Conservation (phyloP, 768 basidiomycete genomes). For the Lactarius hengduanensis region DNA sequence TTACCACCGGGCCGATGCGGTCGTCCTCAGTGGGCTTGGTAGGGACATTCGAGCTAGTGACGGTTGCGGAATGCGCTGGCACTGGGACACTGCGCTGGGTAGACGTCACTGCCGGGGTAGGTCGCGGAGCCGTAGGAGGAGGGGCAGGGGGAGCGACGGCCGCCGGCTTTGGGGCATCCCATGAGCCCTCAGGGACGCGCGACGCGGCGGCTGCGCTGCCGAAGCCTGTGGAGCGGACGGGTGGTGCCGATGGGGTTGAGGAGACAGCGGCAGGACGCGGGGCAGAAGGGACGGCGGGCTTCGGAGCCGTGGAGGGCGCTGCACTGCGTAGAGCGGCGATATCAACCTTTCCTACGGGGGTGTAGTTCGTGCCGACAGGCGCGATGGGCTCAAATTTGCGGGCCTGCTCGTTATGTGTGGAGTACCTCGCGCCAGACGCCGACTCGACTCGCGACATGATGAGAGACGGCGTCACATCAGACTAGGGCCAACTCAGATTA, state of each 20-base stretch:
- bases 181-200: slow-evolving; percentile 51
- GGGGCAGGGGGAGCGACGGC: slow-evolving; percentile 36
- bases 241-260: slow-evolving; percentile 43
- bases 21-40: slow-evolving; percentile 77
- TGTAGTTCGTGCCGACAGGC: slow-evolving; percentile 76
- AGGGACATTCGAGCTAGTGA: slow-evolving; percentile 48
- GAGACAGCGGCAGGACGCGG: slow-evolving; percentile 43
- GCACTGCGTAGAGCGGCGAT: slow-evolving; percentile 52
- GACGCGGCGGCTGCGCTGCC: slow-evolving; percentile 39
- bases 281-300: slow-evolving; percentile 35
- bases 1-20: slow-evolving; percentile 69
- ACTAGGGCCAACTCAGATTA: slow-evolving; percentile 40
- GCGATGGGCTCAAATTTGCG: slow-evolving; percentile 77
- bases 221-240: slow-evolving; percentile 27
- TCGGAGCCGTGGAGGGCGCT: slow-evolving; percentile 26
- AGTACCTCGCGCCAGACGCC: slow-evolving; percentile 89
- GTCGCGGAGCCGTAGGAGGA: slow-evolving; percentile 37
- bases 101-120: slow-evolving; percentile 38
- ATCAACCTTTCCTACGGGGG: slow-evolving; percentile 71
- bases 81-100: slow-evolving; percentile 29
- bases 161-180: slow-evolving; percentile 52
- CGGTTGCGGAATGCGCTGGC: slow-evolving; percentile 38
- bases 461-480: slow-evolving; percentile 73
- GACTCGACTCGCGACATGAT: slow-evolving; percentile 88
- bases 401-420: slow-evolving; percentile 72